phyloP scores from a whole-genome alignment of 2,329 filamentous ascomycete genomes.

The Endoconidiophora polonica region DNA sequence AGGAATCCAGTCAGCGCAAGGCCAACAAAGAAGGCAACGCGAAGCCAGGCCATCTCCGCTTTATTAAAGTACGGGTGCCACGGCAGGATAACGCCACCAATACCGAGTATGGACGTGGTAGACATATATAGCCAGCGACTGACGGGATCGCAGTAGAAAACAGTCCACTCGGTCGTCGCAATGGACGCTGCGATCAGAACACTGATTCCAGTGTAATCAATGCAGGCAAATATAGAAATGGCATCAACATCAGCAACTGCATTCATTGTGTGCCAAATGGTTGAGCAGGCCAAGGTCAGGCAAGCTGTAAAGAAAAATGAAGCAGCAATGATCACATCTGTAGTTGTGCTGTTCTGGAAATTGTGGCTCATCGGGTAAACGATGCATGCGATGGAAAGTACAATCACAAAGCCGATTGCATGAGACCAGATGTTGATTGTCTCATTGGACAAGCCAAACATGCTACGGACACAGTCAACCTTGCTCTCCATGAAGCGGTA shows the following conservation, averaged over 20 bases:
- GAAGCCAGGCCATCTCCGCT: constrained; percentile 77
- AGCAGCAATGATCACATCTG: constrained; percentile 78
- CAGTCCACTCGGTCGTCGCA: constrained; percentile 95
- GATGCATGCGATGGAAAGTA: constrained; percentile 81
- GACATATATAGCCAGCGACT: constrained; percentile 77
- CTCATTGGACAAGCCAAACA: constrained; percentile 79
- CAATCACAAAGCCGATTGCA: constrained; percentile 70
- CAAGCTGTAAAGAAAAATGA: constrained; percentile 93
- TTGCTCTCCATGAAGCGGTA: constrained; percentile 93
- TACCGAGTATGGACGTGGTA: constrained; percentile 62
- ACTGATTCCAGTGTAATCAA: constrained; percentile 96
- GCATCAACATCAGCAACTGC: constrained; percentile 78
- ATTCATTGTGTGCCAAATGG: constrained; percentile 98
- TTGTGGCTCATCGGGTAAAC: constrained; percentile 83
- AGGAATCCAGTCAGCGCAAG: constrained; percentile 79
- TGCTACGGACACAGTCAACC: constrained; percentile 69
- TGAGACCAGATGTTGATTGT: constrained; percentile 98
- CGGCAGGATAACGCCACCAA: constrained; percentile 77
- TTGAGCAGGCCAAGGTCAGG: constrained; percentile 88
- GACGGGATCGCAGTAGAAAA: constrained; percentile 90
- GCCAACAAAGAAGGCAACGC: constrained; percentile 80
- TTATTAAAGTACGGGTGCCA: constrained; percentile 96
- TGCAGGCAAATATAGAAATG: constrained; percentile 89
- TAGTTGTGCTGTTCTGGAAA: constrained; percentile 71
- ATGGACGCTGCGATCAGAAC: constrained; percentile 89